Conservation (phyloP, 2,329 filamentous ascomycete species). For the Xylaria sp. region DNA sequence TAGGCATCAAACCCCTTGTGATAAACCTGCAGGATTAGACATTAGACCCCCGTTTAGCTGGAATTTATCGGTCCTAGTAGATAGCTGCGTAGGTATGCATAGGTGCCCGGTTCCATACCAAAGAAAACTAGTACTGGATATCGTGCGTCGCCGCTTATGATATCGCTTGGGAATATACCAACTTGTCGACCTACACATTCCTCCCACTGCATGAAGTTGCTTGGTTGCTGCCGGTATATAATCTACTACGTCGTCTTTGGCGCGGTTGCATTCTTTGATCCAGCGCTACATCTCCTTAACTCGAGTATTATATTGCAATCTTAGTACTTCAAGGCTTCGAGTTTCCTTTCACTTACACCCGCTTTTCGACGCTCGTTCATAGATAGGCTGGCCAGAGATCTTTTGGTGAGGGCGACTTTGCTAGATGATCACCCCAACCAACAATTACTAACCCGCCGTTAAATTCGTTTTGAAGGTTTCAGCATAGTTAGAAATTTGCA, state of each 20-base stretch:
- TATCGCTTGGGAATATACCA: conserved; percentile 6
- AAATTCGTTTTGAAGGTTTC: neutral
- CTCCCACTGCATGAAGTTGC: neutral
- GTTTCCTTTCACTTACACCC: conserved; percentile 12
- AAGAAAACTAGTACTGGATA: neutral
- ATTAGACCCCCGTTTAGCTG: too few species aligned
- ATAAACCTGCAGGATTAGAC: too few species aligned
- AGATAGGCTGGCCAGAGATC: conserved; percentile 24
- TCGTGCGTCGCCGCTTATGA: conserved; percentile 9
- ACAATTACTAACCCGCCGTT: conserved; percentile 19
- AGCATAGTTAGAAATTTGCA: conserved; percentile 6
- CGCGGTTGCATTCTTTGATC: conserved; percentile 19
- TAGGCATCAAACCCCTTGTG: too few species aligned
- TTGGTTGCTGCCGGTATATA: neutral
- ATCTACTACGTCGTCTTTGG: conserved; percentile 4
- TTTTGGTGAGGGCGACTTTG: conserved; percentile 8
- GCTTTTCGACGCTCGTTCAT: neutral
- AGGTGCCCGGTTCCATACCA: neutral
- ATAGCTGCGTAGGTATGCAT: neutral
- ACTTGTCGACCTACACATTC: neutral
- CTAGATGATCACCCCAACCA: conserved; percentile 15
- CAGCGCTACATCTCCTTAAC: neutral
- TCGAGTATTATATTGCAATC: conserved; percentile 5
- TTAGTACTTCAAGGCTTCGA: neutral
- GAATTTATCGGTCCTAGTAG: too few species aligned